Conservation (phyloP, 768 basidiomycete genomes). For the Psilocybe cubensis region DNA sequence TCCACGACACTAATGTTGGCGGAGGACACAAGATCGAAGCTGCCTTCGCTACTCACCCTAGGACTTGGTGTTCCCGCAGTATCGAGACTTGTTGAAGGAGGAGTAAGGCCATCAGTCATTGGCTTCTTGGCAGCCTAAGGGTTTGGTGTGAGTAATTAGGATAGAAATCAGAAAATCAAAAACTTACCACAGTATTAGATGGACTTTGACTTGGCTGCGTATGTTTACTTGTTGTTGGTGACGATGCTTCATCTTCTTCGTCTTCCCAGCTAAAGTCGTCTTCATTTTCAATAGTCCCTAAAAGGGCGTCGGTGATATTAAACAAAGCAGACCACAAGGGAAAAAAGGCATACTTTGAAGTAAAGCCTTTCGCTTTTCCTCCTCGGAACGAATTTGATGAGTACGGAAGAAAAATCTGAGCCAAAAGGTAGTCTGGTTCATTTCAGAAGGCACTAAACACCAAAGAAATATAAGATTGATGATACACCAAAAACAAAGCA, state of each 20-base stretch:
- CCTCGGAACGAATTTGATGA: slow-evolving; percentile 79
- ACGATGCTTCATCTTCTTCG: slow-evolving; percentile 80
- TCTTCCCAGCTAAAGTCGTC: slow-evolving; percentile 95
- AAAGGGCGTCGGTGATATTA: background rate
- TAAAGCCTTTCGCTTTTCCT: slow-evolving; percentile 76
- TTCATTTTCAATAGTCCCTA: slow-evolving; percentile 63
- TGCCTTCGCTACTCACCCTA: slow-evolving; percentile 64
- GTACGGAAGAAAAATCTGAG: slow-evolving; percentile 88
- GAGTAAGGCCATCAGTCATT: slow-evolving; percentile 21
- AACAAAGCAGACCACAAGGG: background rate
- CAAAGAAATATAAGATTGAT: slow-evolving; percentile 1
- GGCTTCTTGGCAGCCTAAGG: slow-evolving; percentile 11
- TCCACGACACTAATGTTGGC: slow-evolving; percentile 51
- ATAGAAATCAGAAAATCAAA: background rate
- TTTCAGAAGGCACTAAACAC: slow-evolving; percentile 62
- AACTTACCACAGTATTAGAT: slow-evolving; percentile 12
- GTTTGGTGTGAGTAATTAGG: slow-evolving; percentile 8
- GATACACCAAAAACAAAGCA: slow-evolving; percentile 6
- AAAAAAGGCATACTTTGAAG: slow-evolving; percentile 60
- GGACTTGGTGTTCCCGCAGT: slow-evolving; percentile 45
- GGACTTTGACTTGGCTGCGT: slow-evolving; percentile 13
- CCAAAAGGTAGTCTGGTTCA: slow-evolving; percentile 79
- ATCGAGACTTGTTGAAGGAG: slow-evolving; percentile 31
- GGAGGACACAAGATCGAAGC: slow-evolving; percentile 70
- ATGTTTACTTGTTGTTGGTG: slow-evolving; percentile 8